Percentiles rank a stretch among this genome's conserved stretches.
Conservation (phyloP, 805 yeast species). For the Huiozyma naganishii region DNA sequence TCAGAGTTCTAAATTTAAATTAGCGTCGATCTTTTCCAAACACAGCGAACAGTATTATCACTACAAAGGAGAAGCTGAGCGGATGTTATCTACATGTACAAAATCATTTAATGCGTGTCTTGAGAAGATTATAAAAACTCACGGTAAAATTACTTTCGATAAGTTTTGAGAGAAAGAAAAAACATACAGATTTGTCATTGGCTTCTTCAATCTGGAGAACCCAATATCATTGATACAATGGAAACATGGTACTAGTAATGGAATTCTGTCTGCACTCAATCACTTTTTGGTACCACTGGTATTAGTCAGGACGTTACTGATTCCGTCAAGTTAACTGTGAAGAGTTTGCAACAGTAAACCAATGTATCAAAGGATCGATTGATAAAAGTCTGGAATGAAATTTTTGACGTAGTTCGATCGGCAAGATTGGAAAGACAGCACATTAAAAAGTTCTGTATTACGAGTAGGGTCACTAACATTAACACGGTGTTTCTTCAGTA, state of each 20-base stretch:
- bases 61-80: background rate
- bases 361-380: constrained; percentile 2
- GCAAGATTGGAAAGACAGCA: constrained; percentile 10
- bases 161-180: background rate
- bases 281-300: constrained; percentile 6
- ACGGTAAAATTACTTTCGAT: background rate
- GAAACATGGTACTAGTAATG: background rate
- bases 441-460: constrained; percentile 3
- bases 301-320: constrained; percentile 9
- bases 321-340: constrained; percentile 9
- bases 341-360: background rate
- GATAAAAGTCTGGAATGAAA: constrained; percentile 8
- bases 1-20: constrained; percentile 10
- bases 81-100: background rate
- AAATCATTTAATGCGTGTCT: background rate
- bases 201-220: constrained; percentile 9
- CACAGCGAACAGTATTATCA: background rate
- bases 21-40: constrained; percentile 9
- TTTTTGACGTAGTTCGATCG: constrained; percentile 7
- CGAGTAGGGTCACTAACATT: background rate
- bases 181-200: background rate
- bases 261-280: background rate
- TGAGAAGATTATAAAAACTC: background rate
- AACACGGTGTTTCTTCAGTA: background rate
- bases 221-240: constrained; percentile 5